phyloP scores from a whole-genome alignment of 2,329 filamentous ascomycete species.

The Tolypocladium album region DNA sequence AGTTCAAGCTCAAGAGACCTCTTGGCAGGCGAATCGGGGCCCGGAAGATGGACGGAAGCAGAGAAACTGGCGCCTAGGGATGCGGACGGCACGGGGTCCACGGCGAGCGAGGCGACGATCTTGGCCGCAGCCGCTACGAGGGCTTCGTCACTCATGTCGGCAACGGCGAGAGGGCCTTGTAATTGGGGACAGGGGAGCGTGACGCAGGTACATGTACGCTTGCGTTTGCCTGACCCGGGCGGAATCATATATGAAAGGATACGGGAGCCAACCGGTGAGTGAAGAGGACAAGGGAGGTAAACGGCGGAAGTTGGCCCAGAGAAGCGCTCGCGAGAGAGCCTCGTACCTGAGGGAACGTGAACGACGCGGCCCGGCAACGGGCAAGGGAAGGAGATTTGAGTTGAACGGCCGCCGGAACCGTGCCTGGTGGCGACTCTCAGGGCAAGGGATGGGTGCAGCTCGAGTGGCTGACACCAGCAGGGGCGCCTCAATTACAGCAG shows the following conservation, averaged over 20 bases:
- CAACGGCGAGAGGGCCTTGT: background rate
- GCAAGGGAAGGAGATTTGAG: background rate
- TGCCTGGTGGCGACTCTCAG: background rate
- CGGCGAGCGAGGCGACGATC: background rate
- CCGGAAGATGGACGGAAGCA: conserved; percentile 55
- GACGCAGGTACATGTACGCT: background rate
- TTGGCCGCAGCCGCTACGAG: background rate
- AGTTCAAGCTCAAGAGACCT: conserved; percentile 73
- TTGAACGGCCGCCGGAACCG: background rate
- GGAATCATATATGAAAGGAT: background rate
- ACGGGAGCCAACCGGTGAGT: background rate
- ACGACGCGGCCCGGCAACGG: background rate
- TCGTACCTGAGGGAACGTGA: background rate
- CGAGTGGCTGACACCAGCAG: background rate
- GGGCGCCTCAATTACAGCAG: background rate
- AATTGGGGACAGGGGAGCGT: background rate
- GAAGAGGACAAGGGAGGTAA: background rate
- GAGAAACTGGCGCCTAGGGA: background rate
- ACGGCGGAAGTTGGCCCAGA: background rate
- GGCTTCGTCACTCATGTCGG: background rate
- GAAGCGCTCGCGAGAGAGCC: background rate
- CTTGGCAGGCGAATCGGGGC: conserved; percentile 66
- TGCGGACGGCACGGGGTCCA: background rate
- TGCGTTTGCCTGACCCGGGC: background rate
- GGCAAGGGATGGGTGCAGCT: background rate